phyloP scores from a whole-genome alignment of 495 filamentous ascomycete genomes.

The Lophiotrema nucula region DNA sequence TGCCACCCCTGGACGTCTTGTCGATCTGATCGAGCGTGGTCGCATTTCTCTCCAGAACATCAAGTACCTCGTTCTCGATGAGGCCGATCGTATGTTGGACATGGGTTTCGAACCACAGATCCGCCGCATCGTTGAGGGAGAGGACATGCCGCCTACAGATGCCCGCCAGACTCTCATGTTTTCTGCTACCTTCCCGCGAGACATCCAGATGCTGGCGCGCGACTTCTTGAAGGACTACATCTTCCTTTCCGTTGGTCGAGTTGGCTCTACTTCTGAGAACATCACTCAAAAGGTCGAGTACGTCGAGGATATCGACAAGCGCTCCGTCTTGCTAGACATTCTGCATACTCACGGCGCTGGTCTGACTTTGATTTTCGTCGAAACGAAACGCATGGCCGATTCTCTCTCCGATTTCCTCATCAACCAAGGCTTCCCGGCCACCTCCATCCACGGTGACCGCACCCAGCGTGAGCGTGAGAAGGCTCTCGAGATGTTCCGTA shows the following conservation, averaged over 20 bases:
- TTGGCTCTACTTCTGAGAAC: constrained; percentile 99
- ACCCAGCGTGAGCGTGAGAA: constrained; percentile 99
- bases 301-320: constrained; percentile 95
- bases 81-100: constrained; percentile 99
- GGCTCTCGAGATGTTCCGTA: constrained; percentile 93
- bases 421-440: constrained; percentile 98
- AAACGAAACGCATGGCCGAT: constrained; percentile 99
- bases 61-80: constrained; percentile 98
- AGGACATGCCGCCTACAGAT: constrained; percentile 89
- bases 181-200: constrained; percentile 96
- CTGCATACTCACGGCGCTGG: constrained; percentile 91
- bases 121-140: constrained; percentile 93
- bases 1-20: constrained; percentile 93
- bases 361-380: constrained; percentile 95
- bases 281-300: constrained; percentile 99
- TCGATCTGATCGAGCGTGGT: constrained; percentile 96
- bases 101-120: constrained; percentile 99
- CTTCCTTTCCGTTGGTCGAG: constrained; percentile 97
- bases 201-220: constrained; percentile 97
- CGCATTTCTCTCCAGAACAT: constrained; percentile 95
- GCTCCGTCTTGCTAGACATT: constrained; percentile 93
- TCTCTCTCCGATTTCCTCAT: constrained; percentile 95
- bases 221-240: constrained; percentile 99
- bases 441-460: constrained; percentile 93
- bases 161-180: constrained; percentile 98